These are phyloP conservation scores for Coemansia sp. DNA, from an alignment of 192 early-diverging fungal genomes.

Conservation along the genomic window DNA sequence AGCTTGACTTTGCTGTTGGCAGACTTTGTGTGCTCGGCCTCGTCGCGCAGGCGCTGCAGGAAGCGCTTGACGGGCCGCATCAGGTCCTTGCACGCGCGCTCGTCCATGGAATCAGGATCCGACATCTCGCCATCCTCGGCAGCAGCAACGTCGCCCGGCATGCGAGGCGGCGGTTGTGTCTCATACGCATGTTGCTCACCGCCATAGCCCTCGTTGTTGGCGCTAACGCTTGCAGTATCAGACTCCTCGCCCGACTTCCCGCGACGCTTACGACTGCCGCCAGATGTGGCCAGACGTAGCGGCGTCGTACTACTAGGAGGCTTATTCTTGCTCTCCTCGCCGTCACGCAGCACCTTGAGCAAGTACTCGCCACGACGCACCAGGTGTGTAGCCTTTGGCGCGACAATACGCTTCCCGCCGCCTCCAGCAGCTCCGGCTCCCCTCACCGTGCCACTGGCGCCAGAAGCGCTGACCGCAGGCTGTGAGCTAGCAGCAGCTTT, in stretches of 20 bases:
- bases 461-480: constrained; percentile 31
- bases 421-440: constrained; percentile 13
- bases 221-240: constrained; percentile 27
- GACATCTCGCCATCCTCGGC: constrained; percentile 46
- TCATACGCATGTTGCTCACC: neutral
- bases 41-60: constrained; percentile 61
- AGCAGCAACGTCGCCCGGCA: constrained; percentile 14
- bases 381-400: constrained; percentile 85
- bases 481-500: constrained; percentile 40
- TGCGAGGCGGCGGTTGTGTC: constrained; percentile 8
- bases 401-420: constrained; percentile 49
- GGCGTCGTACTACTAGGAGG: constrained; percentile 23
- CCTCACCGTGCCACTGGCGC: constrained; percentile 18
- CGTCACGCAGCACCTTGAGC: constrained; percentile 80
- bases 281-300: constrained; percentile 8
- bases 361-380: constrained; percentile 89
- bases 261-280: constrained; percentile 37
- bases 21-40: constrained; percentile 57
- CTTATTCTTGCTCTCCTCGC: constrained; percentile 55
- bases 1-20: constrained; percentile 58
- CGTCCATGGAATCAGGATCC: constrained; percentile 59
- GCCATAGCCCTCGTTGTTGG: constrained; percentile 21
- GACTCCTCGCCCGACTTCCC: constrained; percentile 39
- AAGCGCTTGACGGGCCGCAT: constrained; percentile 69
- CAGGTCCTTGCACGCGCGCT: constrained; percentile 65